Conservation (phyloP, 495 filamentous ascomycete species). For the Hypoxylon rickii region DNA sequence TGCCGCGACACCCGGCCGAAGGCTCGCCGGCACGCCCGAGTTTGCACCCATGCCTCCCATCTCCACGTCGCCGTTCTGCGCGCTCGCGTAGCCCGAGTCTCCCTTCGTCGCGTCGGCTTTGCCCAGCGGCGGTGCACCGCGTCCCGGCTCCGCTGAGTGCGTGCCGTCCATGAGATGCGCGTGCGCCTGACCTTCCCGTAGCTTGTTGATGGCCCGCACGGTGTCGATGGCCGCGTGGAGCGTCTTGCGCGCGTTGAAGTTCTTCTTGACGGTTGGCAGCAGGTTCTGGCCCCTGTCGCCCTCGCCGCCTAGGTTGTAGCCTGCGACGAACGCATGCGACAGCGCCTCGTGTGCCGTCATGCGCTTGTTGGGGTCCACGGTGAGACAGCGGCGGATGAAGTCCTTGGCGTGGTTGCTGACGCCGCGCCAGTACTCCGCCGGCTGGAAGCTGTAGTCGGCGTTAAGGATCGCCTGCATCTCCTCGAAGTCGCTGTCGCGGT, state of each 20-base stretch:
- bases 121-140: slow-evolving; percentile 21
- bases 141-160: slow-evolving; percentile 44
- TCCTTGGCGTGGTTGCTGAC: slow-evolving; percentile 84
- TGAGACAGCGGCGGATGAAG: slow-evolving; percentile 84
- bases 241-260: slow-evolving; percentile 94
- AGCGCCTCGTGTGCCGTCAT: slow-evolving; percentile 96
- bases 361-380: slow-evolving; percentile 80
- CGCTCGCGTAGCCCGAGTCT: slow-evolving; percentile 50
- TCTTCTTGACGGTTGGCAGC: slow-evolving; percentile 94
- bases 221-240: slow-evolving; percentile 97
- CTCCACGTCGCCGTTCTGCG: slow-evolving; percentile 40
- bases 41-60: slow-evolving; percentile 44
- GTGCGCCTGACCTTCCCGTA: slow-evolving; percentile 73
- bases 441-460: slow-evolving; percentile 96
- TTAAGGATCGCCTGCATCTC: slow-evolving; percentile 99
- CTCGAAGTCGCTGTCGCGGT: slow-evolving; percentile 95
- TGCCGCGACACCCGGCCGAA: slow-evolving; percentile 39
- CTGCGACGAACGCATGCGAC: slow-evolving; percentile 83
- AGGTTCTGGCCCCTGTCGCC: slow-evolving; percentile 64
- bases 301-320: slow-evolving; percentile 47
- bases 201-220: slow-evolving; percentile 95
- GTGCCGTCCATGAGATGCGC: slow-evolving; percentile 72
- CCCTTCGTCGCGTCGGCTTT: slow-evolving; percentile 42
- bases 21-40: slow-evolving; percentile 33
- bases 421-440: slow-evolving; percentile 92